These are phyloP conservation scores for Eucalyptus melliodora DNA, from an alignment of 345 rosid genomes.

Conservation along the genomic window DNA sequence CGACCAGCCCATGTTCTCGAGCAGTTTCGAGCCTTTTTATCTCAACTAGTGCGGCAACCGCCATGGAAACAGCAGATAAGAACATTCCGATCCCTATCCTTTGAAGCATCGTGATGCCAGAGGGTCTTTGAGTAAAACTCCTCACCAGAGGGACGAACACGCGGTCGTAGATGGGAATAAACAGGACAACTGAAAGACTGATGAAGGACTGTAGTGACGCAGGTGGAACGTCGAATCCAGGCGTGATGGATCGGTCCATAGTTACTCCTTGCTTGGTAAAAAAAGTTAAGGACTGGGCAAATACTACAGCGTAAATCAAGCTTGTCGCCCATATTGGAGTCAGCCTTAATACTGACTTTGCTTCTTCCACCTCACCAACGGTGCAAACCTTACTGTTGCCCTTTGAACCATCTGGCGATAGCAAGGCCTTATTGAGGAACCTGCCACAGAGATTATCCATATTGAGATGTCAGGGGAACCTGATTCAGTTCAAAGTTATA, in stretches of 20 bases:
- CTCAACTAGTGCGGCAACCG: slow-evolving; percentile 34
- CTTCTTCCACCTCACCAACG: slow-evolving; percentile 45
- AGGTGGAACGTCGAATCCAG: slow-evolving; percentile 20
- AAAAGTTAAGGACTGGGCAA: slow-evolving; percentile 45
- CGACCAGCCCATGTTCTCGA: slow-evolving; percentile 21
- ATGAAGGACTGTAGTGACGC: slow-evolving; percentile 39
- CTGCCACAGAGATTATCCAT: slow-evolving; percentile 2
- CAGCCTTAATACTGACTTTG: slow-evolving; percentile 37
- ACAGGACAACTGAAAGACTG: slow-evolving; percentile 20
- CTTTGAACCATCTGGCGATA: slow-evolving; percentile 16
- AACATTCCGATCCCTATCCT: slow-evolving; percentile 53
- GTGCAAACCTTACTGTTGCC: slow-evolving; percentile 10
- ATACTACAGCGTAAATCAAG: slow-evolving; percentile 34
- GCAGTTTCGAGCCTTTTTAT: slow-evolving; percentile 35
- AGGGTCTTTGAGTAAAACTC: slow-evolving; percentile 23
- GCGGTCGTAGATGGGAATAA: slow-evolving; percentile 38
- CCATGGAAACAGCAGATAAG: slow-evolving; percentile 30
- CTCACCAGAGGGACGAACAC: slow-evolving; percentile 39
- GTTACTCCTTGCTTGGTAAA: slow-evolving; percentile 59
- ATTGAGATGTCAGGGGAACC: not conserved
- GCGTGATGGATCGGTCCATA: slow-evolving; percentile 35
- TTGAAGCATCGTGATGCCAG: slow-evolving; percentile 58
- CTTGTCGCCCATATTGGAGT: slow-evolving; percentile 45
- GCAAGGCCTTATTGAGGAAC: slow-evolving; percentile 40
- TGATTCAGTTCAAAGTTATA: not conserved